Conservation (phyloP, 2,329 filamentous ascomycete species). For the Neocucurbitaria cava region DNA sequence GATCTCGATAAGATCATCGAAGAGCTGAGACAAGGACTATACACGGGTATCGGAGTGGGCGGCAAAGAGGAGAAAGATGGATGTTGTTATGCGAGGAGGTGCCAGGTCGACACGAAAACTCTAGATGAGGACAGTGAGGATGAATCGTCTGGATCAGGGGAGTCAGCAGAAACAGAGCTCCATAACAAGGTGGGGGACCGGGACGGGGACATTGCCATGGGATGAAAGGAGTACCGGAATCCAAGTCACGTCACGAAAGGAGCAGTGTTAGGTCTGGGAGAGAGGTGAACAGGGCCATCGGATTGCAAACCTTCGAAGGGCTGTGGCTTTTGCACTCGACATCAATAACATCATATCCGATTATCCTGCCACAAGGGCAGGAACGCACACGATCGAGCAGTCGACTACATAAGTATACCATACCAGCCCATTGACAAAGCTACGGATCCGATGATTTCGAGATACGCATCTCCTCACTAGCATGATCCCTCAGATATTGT, state of each 20-base stretch:
- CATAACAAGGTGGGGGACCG: background rate
- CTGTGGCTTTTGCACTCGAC: background rate
- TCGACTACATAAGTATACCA: background rate
- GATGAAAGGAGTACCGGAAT: background rate
- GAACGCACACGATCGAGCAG: background rate
- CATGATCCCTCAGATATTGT: background rate
- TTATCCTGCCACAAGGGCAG: background rate
- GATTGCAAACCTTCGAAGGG: background rate
- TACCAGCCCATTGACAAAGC: background rate
- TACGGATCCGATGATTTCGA: background rate
- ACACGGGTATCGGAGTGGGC: conserved; percentile 29
- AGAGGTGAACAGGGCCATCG: background rate
- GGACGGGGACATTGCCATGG: conserved; percentile 3
- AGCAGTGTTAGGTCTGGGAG: background rate
- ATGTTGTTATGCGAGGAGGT: conserved; percentile 30
- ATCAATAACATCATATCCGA: background rate
- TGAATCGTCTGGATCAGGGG: background rate
- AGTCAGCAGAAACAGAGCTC: conserved; percentile 5
- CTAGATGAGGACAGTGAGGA: conserved; percentile 33
- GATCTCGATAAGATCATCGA: conserved; percentile 35
- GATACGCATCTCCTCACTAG: background rate
- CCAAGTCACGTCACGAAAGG: background rate
- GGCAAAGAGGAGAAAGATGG: conserved; percentile 15
- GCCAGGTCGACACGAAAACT: conserved; percentile 30
- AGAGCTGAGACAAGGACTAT: conserved; percentile 26